A percentile compares a stretch with the other conserved stretches of the same genome.
Conservation (phyloP, 371 early-diverging fungal genomes). For the Fennellomyces sp. region DNA sequence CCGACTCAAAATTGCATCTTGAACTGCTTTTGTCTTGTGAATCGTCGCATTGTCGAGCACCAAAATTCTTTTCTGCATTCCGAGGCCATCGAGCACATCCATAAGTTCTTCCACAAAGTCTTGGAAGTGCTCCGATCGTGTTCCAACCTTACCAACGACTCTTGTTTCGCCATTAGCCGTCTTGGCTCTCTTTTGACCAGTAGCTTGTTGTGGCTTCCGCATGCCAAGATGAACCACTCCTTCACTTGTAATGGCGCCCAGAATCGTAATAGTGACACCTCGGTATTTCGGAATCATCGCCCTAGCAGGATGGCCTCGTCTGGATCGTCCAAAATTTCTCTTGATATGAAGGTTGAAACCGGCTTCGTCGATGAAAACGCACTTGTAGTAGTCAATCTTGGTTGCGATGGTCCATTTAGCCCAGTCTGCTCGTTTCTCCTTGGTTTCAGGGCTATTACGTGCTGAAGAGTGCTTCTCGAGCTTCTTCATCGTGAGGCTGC, state of each 20-base stretch:
- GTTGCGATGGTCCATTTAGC: background rate
- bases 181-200: slow-evolving; percentile 1
- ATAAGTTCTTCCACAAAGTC: slow-evolving; percentile 6
- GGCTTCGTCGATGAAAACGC: slow-evolving; percentile 13
- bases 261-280: slow-evolving; percentile 3
- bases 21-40: slow-evolving; percentile 3
- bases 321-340: slow-evolving; percentile 1
- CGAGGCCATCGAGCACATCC: background rate
- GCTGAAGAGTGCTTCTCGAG: background rate
- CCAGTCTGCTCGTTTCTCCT: background rate
- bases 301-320: background rate
- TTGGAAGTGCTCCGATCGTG: background rate
- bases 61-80: background rate
- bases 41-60: slow-evolving; percentile 16
- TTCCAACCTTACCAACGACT: background rate
- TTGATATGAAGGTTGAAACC: background rate
- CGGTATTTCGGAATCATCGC: background rate
- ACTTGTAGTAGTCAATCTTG: background rate
- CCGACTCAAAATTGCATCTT: background rate
- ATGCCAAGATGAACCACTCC: background rate
- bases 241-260: background rate
- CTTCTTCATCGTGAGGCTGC: background rate
- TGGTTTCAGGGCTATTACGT: background rate
- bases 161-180: background rate
- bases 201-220: background rate